Conservation (phyloP, 139 green algal species). For the Microglena sp. region DNA sequence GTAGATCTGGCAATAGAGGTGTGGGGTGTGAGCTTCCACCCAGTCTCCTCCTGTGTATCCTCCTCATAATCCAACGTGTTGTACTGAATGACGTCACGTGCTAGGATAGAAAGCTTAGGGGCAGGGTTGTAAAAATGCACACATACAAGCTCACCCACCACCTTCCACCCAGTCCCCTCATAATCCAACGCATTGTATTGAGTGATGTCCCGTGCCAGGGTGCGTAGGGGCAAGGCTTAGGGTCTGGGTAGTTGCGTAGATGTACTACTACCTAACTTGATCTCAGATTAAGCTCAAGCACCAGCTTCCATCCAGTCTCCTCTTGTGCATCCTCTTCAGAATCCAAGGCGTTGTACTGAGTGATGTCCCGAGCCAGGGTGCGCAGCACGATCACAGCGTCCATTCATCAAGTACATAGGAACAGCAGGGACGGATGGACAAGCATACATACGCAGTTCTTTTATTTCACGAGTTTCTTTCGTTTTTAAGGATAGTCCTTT, state of each 20-base stretch:
- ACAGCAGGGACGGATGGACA: no score
- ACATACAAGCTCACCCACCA: background rate
- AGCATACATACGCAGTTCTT: no score
- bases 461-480: no score
- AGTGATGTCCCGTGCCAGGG: conserved; percentile 87
- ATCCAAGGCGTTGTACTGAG: conserved; percentile 97
- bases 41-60: conserved; percentile 90
- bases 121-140: no score
- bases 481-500: no score
- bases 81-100: conserved; percentile 93
- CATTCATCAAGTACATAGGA: no score
- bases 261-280: no score
- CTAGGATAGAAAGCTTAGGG: no score
- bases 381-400: conserved; percentile 98
- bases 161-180: conserved; percentile 19
- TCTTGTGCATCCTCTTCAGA: conserved; percentile 84
- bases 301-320: conserved; percentile 96
- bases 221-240: no score
- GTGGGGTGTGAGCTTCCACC: conserved; percentile 99
- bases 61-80: conserved; percentile 91
- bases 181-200: conserved; percentile 97
- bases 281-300: no score
- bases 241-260: no score
- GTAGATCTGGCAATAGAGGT: no score
- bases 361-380: conserved; percentile 90